Base-by-base conservation (phyloP, 2,329 filamentous ascomycete species). In the Penicillium sumatraense region DNA sequence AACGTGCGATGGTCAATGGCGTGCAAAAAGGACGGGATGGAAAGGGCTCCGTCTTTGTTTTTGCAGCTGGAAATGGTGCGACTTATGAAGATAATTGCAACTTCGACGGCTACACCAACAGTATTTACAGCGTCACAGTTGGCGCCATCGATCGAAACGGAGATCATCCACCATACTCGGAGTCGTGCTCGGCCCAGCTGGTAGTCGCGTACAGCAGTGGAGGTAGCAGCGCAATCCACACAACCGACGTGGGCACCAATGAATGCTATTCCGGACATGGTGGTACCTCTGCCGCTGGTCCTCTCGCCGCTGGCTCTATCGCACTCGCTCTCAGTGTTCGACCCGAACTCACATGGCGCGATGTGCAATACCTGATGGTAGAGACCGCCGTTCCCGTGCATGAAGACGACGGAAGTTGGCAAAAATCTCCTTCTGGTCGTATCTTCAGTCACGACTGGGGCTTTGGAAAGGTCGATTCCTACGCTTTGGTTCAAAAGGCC, bases 51-150 rank as follows among this genome's bases (percentile, higher is more conserved):
- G 90, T 99, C 62, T 99, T 92, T 68, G 95, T 99, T 51, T 99
- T 99, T 74, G 95, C 95, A 40, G 93, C 93, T 62, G 95, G 95
- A 56, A 99, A 99, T 69, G 95, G 95, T 54, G 96, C 93, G 9
- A 80, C 82, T 3, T 86, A 81, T 61, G 93, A 90, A 44, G 95
- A 99, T 73, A 98, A 99, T 76, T 99, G 95, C 83, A 99, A 99
- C 73, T 99, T 99, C 72, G 95, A 99, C 71, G 95, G 95, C 35
- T 99, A 99, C 76, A 99, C 95, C 56, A 99, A 99, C 80, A 97
- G 93, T 71, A 99, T 99, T 66, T 99, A 98, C 81, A 97, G 92
- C 72, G 95, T 99, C 66, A 96, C 93, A 0, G 92, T 99, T 16
- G 95, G 95, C 33, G 93, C 93, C 29, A 89, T 99, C 59, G 93